A percentile compares a stretch with the other conserved stretches of the same genome.
Conservation (phyloP, 495 filamentous ascomycete species). For the Mycothermus thermophilus region DNA sequence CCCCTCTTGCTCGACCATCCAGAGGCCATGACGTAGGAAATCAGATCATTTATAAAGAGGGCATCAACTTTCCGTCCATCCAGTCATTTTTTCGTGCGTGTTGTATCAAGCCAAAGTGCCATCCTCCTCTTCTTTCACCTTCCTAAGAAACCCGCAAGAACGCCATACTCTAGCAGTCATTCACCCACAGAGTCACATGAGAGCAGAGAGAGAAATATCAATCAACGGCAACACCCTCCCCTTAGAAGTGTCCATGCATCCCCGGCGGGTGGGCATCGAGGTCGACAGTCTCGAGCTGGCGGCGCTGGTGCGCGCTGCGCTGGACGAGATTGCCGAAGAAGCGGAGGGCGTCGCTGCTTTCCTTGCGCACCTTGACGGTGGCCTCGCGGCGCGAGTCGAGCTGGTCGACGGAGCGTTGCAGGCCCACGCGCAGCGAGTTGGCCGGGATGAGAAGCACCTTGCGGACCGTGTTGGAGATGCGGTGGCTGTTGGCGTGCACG, state of each 20-base stretch:
- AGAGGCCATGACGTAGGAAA: no score
- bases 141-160: no score
- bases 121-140: no score
- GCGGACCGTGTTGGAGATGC: slow-evolving; percentile 70
- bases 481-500: slow-evolving; percentile 70
- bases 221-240: neutral
- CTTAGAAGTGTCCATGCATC: slow-evolving; percentile 1
- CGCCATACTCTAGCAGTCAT: neutral
- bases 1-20: no score
- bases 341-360: slow-evolving; percentile 65
- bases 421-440: slow-evolving; percentile 59
- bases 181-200: neutral
- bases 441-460: slow-evolving; percentile 77
- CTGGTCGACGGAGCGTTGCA: slow-evolving; percentile 72
- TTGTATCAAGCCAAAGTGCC: no score
- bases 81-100: no score
- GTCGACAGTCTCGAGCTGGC: slow-evolving; percentile 65
- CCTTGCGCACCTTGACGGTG: slow-evolving; percentile 54
- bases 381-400: slow-evolving; percentile 64
- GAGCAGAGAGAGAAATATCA: neutral
- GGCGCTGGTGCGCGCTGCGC: slow-evolving; percentile 55
- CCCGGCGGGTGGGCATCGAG: slow-evolving; percentile 54
- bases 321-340: slow-evolving; percentile 80
- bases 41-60: no score
- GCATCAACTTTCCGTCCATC: no score